Base-by-base conservation (phyloP, 2,329 filamentous ascomycete species). In the Colletotrichum aenigma region DNA sequence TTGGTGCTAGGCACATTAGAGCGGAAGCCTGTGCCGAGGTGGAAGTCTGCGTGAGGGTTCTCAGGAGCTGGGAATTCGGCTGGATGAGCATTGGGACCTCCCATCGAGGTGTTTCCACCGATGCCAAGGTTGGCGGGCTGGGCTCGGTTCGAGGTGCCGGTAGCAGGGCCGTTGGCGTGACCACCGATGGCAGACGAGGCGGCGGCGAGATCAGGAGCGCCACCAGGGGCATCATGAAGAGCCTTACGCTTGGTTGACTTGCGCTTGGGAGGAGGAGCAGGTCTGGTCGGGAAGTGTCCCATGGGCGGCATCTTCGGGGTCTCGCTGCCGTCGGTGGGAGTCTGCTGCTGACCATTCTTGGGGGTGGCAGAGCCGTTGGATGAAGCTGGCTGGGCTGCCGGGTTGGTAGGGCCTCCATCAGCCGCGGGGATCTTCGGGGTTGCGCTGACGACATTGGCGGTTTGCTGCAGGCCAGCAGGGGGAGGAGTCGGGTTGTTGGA, bases 51-150 rank as follows among this genome's bases (percentile, higher is more conserved):
- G 10, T 52, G 10, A 7, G 10, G n/a, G 43, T 52, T 13, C 10
- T 52, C 43, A 21, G 2, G n/a, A 1, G n/a, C 43, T n/a, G 18
- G 3, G 0, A 12, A 2, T 0, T 0, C 38, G 0, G 38, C 38
- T n/a, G 38, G 18, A n/a, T 2, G 38, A 4, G 38, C 9, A 6
- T 4, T 0, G 18, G 18, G 9, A 0, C 0, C 0, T 43, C 9
- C 38, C 3, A 21, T 21, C 43, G 10, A 7, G 10, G 0, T 1
- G 43, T 13, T 52, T 3, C 43, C 43, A 48, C 38, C 38, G 0
- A 48, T 48, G 9, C 0, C 18, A 6, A 5, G 38, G 38, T 6
- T n/a, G 5, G 9, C 38, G 38, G 38, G 18, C 18, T 48, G 38
- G 18, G 38, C 38, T 48, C 18, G 38, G 38, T 12, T n/a, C 38